These are phyloP conservation scores for Golubevia sp. DNA, from an alignment of 1,284 basidiomycete genomes.

Conservation along the genomic window DNA sequence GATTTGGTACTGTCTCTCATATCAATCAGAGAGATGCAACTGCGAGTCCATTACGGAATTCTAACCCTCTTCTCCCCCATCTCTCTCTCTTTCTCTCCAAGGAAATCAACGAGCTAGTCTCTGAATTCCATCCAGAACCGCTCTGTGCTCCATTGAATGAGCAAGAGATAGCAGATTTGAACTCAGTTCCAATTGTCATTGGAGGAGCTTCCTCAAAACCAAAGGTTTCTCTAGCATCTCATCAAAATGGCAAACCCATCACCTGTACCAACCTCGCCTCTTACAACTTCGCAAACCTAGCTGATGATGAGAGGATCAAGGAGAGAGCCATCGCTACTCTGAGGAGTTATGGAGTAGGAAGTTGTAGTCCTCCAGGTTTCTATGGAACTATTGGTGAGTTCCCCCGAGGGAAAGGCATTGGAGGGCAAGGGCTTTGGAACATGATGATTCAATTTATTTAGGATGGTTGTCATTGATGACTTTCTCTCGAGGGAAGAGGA, in stretches of 20 bases:
- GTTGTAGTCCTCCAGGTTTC: constrained; percentile 59
- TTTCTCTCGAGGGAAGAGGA: too few species aligned
- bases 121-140: constrained; percentile 57
- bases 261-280: constrained; percentile 53
- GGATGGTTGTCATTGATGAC: too few species aligned
- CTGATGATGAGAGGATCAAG: constrained; percentile 42
- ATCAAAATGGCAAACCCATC: constrained; percentile 40
- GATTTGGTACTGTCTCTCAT: too few species aligned
- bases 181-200: constrained; percentile 47
- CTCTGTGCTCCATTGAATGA: constrained; percentile 42
- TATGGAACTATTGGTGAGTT: constrained; percentile 52
- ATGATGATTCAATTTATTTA: too few species aligned
- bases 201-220: constrained; percentile 41
- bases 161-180: constrained; percentile 39
- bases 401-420: neutral
- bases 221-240: constrained; percentile 37
- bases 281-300: constrained; percentile 57
- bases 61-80: too few species aligned
- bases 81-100: neutral
- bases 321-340: constrained; percentile 48
- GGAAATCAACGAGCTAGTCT: constrained; percentile 58
- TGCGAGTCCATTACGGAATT: too few species aligned
- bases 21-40: too few species aligned
- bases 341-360: constrained; percentile 55
- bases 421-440: too few species aligned